phyloP scores from a whole-genome alignment of 306 rosid species.

The Alnus rubra region DNA sequence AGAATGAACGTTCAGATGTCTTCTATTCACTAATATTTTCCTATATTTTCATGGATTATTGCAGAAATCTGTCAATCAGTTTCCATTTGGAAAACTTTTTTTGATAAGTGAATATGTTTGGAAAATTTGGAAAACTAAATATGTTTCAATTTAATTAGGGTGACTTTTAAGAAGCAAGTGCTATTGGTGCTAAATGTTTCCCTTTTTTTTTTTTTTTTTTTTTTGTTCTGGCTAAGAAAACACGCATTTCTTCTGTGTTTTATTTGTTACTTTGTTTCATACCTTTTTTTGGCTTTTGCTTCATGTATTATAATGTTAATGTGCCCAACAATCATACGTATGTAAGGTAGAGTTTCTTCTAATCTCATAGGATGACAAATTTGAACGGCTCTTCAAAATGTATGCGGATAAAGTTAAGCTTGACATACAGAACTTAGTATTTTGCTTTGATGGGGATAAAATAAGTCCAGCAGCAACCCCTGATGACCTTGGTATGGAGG shows the following conservation, averaged over 20 bases:
- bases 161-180: neutral
- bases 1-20: neutral
- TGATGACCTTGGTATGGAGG: constrained; percentile 76
- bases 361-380: constrained; percentile 70
- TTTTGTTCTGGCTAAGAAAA: neutral
- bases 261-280: neutral
- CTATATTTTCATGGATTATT: neutral
- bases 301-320: neutral
- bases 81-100: neutral
- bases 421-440: constrained; percentile 52
- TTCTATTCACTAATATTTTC: neutral
- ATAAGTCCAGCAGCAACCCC: constrained; percentile 66
- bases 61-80: neutral
- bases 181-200: neutral
- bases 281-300: neutral
- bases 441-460: constrained; percentile 87
- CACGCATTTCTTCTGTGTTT: neutral
- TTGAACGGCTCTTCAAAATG: constrained; percentile 74
- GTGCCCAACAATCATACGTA: neutral
- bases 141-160: neutral
- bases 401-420: constrained; percentile 68
- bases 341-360: constrained; percentile 1
- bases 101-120: no score
- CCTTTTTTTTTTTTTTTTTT: no score
- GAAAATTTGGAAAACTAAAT: neutral